These are phyloP conservation scores for Castanopsis chinensis DNA, from an alignment of 306 rosid species.

Conservation along the genomic window DNA sequence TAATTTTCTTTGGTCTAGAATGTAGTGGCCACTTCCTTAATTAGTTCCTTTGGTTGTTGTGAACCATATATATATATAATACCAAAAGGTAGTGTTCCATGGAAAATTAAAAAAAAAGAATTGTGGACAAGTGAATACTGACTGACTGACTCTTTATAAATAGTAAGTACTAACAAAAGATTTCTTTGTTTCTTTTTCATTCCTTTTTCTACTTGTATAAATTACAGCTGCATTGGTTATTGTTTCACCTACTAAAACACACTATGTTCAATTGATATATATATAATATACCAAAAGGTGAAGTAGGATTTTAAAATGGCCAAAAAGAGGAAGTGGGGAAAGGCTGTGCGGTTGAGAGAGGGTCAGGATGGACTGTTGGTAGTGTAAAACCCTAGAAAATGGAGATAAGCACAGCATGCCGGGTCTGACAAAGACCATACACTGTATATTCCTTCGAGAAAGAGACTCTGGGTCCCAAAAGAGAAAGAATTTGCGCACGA, in stretches of 20 bases:
- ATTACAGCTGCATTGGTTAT: background rate
- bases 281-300: background rate
- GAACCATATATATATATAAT: background rate
- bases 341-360: conserved; percentile 18
- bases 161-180: background rate
- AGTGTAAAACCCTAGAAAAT: conserved; percentile 75
- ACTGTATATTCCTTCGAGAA: conserved; percentile 98
- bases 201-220: background rate
- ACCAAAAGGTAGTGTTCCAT: background rate
- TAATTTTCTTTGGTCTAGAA: background rate
- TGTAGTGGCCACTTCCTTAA: background rate
- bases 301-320: background rate
- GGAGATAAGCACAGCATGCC: conserved; percentile 81
- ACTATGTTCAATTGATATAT: too few species aligned
- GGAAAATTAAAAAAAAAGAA: background rate
- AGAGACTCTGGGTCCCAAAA: conserved; percentile 58
- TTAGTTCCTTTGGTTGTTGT: background rate
- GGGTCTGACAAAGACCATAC: conserved; percentile 79
- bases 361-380: background rate
- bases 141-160: background rate
- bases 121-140: background rate
- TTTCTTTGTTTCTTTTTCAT: background rate
- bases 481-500: conserved; percentile 54
- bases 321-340: background rate
- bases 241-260: background rate